Evolutionary conservation across 2,329 filamentous ascomycete genomes (phyloP).

Genomic region (Stagonosporopsis vannaccii): DNA sequence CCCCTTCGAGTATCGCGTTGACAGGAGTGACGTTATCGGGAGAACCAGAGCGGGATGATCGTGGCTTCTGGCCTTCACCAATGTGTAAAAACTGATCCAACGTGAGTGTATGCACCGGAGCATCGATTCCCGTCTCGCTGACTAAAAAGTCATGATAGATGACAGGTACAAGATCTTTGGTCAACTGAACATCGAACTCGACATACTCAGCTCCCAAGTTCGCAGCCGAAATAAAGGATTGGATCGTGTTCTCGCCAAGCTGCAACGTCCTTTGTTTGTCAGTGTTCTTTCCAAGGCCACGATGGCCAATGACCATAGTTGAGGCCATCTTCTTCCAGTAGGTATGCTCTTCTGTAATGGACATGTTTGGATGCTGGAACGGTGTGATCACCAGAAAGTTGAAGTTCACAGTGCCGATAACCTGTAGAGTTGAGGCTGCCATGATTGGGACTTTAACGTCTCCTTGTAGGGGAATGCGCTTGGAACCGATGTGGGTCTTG

Average conservation of each 20-base stretch:
- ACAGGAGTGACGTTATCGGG: slow-evolving; percentile 40
- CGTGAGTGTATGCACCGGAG: slow-evolving; percentile 92
- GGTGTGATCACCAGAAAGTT: slow-evolving; percentile 96
- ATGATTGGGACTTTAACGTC: slow-evolving; percentile 93
- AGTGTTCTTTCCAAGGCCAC: slow-evolving; percentile 86
- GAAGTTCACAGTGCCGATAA: slow-evolving; percentile 95
- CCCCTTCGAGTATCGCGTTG: slow-evolving; percentile 24
- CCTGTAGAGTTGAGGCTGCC: slow-evolving; percentile 79
- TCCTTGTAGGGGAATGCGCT: slow-evolving; percentile 90
- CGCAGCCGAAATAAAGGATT: slow-evolving; percentile 93
- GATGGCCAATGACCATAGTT: slow-evolving; percentile 80
- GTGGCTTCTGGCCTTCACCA: slow-evolving; percentile 64
- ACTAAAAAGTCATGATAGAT: slow-evolving; percentile 99
- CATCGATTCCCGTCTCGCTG: slow-evolving; percentile 96
- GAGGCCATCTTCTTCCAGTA: slow-evolving; percentile 95
- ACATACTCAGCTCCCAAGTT: slow-evolving; percentile 83
- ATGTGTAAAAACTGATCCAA: slow-evolving; percentile 95
- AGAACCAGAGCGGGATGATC: slow-evolving; percentile 57
- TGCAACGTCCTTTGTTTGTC: slow-evolving; percentile 85
- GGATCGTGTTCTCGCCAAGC: slow-evolving; percentile 93
- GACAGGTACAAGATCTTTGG: slow-evolving; percentile 97
- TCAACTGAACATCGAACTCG: slow-evolving; percentile 89
- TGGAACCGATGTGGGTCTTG: slow-evolving; percentile 80
- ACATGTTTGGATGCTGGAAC: slow-evolving; percentile 93
- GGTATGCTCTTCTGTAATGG: slow-evolving; percentile 85